Percentiles rank a stretch among this genome's conserved stretches.
Evolutionary conservation across 306 rosid genomes (phyloP).

Genomic region (Vigna nakashimae): DNA sequence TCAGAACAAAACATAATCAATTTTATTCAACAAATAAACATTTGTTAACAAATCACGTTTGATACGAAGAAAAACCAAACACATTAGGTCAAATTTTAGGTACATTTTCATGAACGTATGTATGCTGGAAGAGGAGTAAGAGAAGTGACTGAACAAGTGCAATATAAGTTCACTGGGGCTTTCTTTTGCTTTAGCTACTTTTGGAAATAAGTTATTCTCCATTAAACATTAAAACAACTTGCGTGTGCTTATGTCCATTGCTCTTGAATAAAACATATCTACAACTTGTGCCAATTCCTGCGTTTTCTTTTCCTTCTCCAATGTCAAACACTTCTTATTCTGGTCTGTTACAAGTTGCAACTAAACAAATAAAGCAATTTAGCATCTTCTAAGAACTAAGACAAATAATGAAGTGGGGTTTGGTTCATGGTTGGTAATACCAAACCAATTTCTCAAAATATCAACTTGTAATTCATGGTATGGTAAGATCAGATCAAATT

Average conservation of each 20-base stretch:
- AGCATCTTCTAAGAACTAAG: constrained; percentile 6
- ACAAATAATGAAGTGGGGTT: neutral
- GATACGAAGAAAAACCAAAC: neutral
- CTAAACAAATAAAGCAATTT: constrained; percentile 1
- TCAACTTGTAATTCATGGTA: neutral
- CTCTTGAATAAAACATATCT: neutral
- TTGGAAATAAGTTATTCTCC: neutral
- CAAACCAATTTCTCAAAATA: neutral
- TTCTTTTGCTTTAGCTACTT: neutral
- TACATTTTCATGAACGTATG: neutral
- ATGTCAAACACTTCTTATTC: neutral
- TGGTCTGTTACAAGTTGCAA: neutral
- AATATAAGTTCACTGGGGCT: neutral
- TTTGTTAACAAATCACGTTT: neutral
- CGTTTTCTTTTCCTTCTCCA: constrained; percentile 13
- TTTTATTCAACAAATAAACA: too few species aligned
- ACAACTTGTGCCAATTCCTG: neutral
- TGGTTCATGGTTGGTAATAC: neutral
- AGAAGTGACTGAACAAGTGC: neutral
- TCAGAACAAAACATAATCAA: neutral
- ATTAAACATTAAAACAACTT: neutral
- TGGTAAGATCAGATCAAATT: constrained; percentile 26
- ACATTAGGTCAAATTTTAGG: neutral
- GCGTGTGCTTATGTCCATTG: neutral
- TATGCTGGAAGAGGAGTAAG: neutral